Evolutionary conservation across 2,329 filamentous ascomycete species (phyloP).

Genomic region (Trichoderma sp.): DNA sequence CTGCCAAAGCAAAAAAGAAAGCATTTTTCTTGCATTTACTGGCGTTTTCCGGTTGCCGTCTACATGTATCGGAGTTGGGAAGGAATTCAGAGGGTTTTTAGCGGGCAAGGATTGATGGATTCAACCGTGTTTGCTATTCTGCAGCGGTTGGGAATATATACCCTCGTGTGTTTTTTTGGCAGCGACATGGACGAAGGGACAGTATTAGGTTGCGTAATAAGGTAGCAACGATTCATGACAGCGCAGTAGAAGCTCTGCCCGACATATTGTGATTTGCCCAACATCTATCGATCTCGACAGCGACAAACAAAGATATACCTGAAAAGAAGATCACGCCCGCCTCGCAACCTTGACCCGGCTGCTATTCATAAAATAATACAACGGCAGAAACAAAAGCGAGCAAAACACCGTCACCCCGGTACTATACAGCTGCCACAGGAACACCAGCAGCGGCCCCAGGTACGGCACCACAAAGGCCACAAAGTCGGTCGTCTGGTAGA

Average conservation of each 20-base stretch:
- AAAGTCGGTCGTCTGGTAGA: constrained; percentile 77
- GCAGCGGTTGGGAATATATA: constrained; percentile 18
- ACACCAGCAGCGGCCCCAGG: constrained; percentile 57
- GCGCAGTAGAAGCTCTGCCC: too few relatives aligned
- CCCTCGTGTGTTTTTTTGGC: background rate
- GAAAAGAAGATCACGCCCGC: background rate
- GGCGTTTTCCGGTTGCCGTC: constrained; percentile 10
- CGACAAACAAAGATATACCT: too few relatives aligned
- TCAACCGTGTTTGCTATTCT: background rate
- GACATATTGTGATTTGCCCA: background rate
- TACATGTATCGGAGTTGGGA: background rate
- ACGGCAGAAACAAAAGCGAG: constrained; percentile 46
- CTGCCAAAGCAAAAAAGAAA: too few relatives aligned
- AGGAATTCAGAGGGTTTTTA: background rate
- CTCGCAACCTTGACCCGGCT: constrained; percentile 26
- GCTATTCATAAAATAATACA: constrained; percentile 41
- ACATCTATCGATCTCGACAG: too few relatives aligned
- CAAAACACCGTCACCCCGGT: constrained; percentile 67
- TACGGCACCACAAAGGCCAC: constrained; percentile 70
- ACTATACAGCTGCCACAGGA: constrained; percentile 63
- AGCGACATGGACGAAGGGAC: too few relatives aligned
- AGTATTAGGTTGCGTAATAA: too few relatives aligned
- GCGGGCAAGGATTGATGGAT: background rate
- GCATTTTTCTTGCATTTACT: background rate
- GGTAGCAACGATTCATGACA: too few relatives aligned